Conservation (phyloP, 805 yeast species). For the Pichia heedii region DNA sequence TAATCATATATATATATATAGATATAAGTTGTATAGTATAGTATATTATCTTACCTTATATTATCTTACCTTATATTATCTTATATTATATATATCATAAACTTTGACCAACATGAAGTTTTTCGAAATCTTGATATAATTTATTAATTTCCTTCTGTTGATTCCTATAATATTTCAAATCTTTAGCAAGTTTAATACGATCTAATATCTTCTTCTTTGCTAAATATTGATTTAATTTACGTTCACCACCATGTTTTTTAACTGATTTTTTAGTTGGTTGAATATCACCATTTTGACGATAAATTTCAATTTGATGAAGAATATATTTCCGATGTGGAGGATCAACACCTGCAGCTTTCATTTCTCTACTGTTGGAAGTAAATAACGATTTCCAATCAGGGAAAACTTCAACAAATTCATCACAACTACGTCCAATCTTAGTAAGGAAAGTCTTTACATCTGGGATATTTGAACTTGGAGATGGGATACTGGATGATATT, state of each 20-base stretch:
- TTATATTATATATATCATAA: too few relatives aligned
- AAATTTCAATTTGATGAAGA: constrained; percentile 62
- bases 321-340: constrained; percentile 64
- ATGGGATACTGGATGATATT: too few relatives aligned
- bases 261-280: constrained; percentile 30
- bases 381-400: constrained; percentile 70
- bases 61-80: too few relatives aligned
- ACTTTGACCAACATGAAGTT: constrained; percentile 14
- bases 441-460: constrained; percentile 66
- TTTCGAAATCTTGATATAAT: constrained; percentile 17
- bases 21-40: too few relatives aligned
- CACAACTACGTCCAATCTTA: constrained; percentile 69
- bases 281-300: constrained; percentile 34
- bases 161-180: constrained; percentile 22
- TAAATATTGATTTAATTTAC: constrained; percentile 56
- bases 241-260: constrained; percentile 86
- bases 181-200: constrained; percentile 30
- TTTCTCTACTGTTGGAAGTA: constrained; percentile 38
- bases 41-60: too few relatives aligned
- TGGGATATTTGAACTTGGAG: constrained; percentile 33
- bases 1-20: too few relatives aligned
- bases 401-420: constrained; percentile 59
- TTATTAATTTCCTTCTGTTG: constrained; percentile 9
- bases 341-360: constrained; percentile 76
- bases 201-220: constrained; percentile 55